A percentile compares a stretch with the other conserved stretches of the same genome.
Conservation (phyloP, 805 yeast genomes). For the Metschnikowia picachoensis region DNA sequence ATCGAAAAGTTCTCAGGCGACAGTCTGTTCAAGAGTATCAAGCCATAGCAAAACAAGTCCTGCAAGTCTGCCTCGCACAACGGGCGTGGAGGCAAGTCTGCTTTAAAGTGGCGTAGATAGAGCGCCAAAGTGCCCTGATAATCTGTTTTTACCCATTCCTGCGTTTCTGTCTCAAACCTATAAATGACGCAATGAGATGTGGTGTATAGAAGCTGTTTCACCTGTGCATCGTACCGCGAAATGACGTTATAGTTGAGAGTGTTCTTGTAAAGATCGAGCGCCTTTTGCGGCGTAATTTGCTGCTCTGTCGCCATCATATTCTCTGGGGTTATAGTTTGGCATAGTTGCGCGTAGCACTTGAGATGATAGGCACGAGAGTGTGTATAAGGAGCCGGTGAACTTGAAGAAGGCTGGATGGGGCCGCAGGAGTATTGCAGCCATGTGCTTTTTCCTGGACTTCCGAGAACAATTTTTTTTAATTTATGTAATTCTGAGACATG, state of each 20-base stretch:
- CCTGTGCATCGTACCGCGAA: slow-evolving; percentile 69
- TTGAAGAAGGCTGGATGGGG: no score
- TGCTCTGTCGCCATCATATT: slow-evolving; percentile 24
- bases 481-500: not conserved
- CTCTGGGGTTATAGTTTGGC: no score
- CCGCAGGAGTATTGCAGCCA: not conserved
- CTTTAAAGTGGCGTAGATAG: slow-evolving; percentile 48
- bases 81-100: slow-evolving; percentile 20
- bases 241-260: slow-evolving; percentile 74
- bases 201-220: slow-evolving; percentile 61
- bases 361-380: not conserved
- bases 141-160: slow-evolving; percentile 69
- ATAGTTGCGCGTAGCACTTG: no score
- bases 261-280: slow-evolving; percentile 59
- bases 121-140: slow-evolving; percentile 68
- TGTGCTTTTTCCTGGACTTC: not conserved
- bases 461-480: not conserved
- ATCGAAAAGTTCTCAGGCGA: slow-evolving; percentile 69
- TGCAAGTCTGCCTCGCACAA: slow-evolving; percentile 26
- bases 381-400: not conserved
- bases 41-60: slow-evolving; percentile 57
- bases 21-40: slow-evolving; percentile 63
- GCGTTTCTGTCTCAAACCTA: slow-evolving; percentile 51
- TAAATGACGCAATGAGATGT: slow-evolving; percentile 73
- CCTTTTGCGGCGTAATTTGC: slow-evolving; percentile 40